These are phyloP conservation scores for Polygonum maritimum DNA, from an alignment of 148 eudicot species.

Conservation along the genomic window DNA sequence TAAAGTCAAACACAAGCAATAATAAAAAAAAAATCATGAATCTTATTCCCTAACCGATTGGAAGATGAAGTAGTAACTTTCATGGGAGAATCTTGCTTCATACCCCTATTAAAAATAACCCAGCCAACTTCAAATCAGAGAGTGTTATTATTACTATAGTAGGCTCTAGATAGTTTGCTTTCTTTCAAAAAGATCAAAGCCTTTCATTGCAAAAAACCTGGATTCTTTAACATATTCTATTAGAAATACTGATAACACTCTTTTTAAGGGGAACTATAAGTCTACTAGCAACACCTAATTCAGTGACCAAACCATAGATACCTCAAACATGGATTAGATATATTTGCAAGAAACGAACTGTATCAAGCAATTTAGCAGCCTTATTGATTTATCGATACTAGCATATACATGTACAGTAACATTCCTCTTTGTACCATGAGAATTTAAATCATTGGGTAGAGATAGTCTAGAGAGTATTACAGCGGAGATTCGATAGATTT, in stretches of 20 bases:
- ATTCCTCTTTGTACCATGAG: not conserved
- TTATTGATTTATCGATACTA: not conserved
- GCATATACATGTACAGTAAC: not conserved
- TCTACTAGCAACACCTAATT: not conserved
- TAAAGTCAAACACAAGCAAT: no score
- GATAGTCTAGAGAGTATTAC: constrained; percentile 33
- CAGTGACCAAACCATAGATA: not conserved
- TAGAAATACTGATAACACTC: not conserved
- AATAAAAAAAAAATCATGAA: no score
- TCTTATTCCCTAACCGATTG: no score
- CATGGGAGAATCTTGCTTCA: constrained; percentile 52
- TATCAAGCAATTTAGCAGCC: not conserved
- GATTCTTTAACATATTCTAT: not conserved
- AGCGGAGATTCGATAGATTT: constrained; percentile 35
- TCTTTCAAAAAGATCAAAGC: not conserved
- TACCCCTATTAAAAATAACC: constrained; percentile 32
- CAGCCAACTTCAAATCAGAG: not conserved
- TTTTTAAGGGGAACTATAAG: no score
- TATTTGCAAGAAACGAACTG: not conserved
- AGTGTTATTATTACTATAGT: not conserved
- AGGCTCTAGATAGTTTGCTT: not conserved
- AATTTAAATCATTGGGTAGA: not conserved
- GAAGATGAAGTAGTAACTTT: no score
- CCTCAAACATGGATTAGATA: not conserved
- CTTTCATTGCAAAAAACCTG: not conserved